Conservation (phyloP, 2,329 filamentous ascomycete genomes). For the Fusarium heterosporum region DNA sequence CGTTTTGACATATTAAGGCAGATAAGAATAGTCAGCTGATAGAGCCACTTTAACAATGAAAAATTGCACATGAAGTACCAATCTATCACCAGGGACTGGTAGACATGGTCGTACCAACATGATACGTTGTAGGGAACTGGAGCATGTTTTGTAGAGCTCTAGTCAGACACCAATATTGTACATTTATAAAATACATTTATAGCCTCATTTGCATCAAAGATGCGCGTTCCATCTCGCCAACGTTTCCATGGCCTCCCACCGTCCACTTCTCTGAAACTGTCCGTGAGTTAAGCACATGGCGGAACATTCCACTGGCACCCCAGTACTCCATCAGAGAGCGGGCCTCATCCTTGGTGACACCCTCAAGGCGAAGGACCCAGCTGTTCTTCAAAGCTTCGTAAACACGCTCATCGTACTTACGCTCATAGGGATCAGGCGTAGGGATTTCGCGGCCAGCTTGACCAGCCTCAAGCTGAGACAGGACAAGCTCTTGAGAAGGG, state of each 20-base stretch:
- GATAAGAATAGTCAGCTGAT: slow-evolving; percentile 37
- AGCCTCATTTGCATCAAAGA: slow-evolving; percentile 62
- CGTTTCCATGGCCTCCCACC: slow-evolving; percentile 80
- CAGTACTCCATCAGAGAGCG: slow-evolving; percentile 92
- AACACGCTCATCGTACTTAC: slow-evolving; percentile 67
- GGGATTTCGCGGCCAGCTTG: slow-evolving; percentile 54
- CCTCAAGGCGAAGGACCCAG: slow-evolving; percentile 68
- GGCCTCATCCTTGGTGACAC: slow-evolving; percentile 79
- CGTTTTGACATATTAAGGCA: slow-evolving; percentile 49
- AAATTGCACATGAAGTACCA: neutral
- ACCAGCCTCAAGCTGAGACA: slow-evolving; percentile 67
- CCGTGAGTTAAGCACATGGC: slow-evolving; percentile 75
- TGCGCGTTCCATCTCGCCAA: slow-evolving; percentile 86
- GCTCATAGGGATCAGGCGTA: slow-evolving; percentile 64
- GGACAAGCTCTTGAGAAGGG: slow-evolving; percentile 75
- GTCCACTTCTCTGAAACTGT: slow-evolving; percentile 86
- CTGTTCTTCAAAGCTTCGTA: slow-evolving; percentile 64
- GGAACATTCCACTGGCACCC: slow-evolving; percentile 84
- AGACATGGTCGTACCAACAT: neutral
- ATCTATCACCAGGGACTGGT: neutral
- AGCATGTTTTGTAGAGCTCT: slow-evolving; percentile 31
- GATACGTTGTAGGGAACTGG: slow-evolving; percentile 11
- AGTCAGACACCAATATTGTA: slow-evolving; percentile 45
- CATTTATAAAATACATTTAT: slow-evolving; percentile 52
- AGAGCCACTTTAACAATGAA: slow-evolving; percentile 27